Conservation (phyloP, 1,284 basidiomycete species). For the Omphalotus olearius region DNA sequence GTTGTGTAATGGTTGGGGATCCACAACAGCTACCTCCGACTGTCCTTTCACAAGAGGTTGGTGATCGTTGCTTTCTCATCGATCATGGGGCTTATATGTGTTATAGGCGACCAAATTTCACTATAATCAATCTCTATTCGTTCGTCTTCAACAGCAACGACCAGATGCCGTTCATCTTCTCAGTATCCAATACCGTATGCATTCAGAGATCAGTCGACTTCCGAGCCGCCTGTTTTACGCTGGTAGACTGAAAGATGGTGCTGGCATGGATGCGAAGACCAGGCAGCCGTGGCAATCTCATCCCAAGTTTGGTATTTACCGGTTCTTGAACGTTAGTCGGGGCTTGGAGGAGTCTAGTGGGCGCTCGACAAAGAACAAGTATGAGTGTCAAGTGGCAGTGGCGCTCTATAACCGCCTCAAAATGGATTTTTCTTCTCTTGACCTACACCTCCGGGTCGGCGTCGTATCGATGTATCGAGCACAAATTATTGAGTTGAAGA, state of each 20-base stretch:
- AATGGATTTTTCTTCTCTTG: constrained; percentile 58
- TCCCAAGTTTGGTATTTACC: constrained; percentile 82
- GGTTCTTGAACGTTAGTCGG: constrained; percentile 77
- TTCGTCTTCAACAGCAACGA: constrained; percentile 80
- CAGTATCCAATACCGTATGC: constrained; percentile 99
- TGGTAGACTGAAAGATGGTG: constrained; percentile 81
- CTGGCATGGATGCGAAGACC: constrained; percentile 84
- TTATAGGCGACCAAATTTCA: constrained; percentile 67
- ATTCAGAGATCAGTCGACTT: constrained; percentile 89
- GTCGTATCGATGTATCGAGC: constrained; percentile 96
- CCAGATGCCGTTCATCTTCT: constrained; percentile 86
- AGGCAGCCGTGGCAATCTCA: constrained; percentile 83
- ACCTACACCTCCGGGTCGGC: constrained; percentile 81
- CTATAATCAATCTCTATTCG: constrained; percentile 94
- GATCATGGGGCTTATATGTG: neutral
- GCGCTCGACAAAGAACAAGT: constrained; percentile 77
- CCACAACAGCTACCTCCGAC: constrained; percentile 97
- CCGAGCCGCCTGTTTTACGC: constrained; percentile 92
- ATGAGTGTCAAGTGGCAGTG: constrained; percentile 78
- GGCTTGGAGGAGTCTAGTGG: constrained; percentile 54
- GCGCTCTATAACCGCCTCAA: constrained; percentile 76
- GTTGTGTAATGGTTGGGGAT: constrained; percentile 97
- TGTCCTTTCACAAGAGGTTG: constrained; percentile 82
- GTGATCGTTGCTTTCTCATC: constrained; percentile 11
- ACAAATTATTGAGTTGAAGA: constrained; percentile 78